Evolutionary conservation across 176 grass and related monocot species (phyloP), one percentile per base, ranked within the genome.

Genomic region (Zizania latifolia): DNA sequence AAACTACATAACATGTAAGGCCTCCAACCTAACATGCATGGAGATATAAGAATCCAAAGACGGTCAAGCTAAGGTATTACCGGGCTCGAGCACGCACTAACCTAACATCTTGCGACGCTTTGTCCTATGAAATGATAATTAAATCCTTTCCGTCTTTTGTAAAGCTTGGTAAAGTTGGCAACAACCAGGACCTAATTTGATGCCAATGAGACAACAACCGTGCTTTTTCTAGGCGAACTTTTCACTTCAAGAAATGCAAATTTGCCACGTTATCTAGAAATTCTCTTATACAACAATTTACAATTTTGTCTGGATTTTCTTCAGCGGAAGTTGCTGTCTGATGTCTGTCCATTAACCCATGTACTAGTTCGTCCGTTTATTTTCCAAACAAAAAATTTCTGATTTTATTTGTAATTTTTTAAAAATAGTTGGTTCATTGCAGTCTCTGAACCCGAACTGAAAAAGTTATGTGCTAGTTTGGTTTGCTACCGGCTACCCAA

Each of bases 81-180:
- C 2, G 2, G 48, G 50, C 35, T 58, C 65, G 32, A 33, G 37
- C 58, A 9, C 73, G 48, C 58, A 82, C 50, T 72, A 78, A 11
- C 22, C 10, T 72, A 78, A 67, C 58, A 78, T 78, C 31, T 79
- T 30, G 22, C 24, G 16, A 72, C 27, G 58, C 62, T 66, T 62
- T 8, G 45, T 71, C 58, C 10, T 58, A 71, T 71, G 37, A 77
- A 82, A 48, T 75, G 54, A 65, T 58, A 71, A 40, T 60, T 38
- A 75, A 50, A 26, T 60, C 4, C 19, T 45, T 36, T 59, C 53
- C 37, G 77, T 87, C 30, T 78, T 60, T 72, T 72, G 50, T 77
- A 78, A 86, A 85, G 76, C 13, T 51, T 16, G 24, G 6, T 8
- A 80, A 81, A 72, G 73, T 27, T 82, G 36, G 73, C 66, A 77